Evolutionary conservation across 352 stramenopile species (phyloP), one percentile per base, ranked within the genome.

Genomic region (Globisporangium ultimum): DNA sequence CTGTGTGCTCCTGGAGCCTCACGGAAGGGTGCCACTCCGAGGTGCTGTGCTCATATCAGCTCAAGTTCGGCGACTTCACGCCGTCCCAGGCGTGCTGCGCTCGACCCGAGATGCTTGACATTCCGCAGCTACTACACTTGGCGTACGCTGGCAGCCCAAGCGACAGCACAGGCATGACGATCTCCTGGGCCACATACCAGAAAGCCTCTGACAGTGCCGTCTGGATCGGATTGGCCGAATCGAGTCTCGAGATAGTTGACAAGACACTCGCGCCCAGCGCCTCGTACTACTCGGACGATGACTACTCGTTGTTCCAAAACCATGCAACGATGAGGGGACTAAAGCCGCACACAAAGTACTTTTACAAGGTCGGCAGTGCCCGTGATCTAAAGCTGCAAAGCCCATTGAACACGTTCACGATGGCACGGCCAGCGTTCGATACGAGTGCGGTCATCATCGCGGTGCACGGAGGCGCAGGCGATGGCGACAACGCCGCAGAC

Each of bases 121-220:
- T 73, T 14, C 78, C 80, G 24, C 72, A 86, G 61, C 79, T 87
- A 55, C 65, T 87, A 12, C 79, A 86, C 54, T 58, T 87, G 20
- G 75, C 79, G 20, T 89, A 75, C 32, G 71, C 80, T 21, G 77
- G 75, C 22, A 60, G 50, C 5, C 54, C 70, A 5, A 28, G 24
- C 13, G 24, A 66, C 2, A 76, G 78, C 17, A 84, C 78, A 5
- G 70, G 48, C 12, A 89, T 89, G 78, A 77, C 70, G 0, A 51
- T 87, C 21, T 89, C 79, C 17, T 89, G 79, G 79, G 71, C 75
- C 6, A 87, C 77, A 2, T 85, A 74, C 50, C 66, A 72, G 14
- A 24, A 68, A 0, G 68, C 85, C 36, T 46, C 48, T 0, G 74
- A 87, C 63, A 74, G 58, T 21, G 55, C 56, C 2, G 65, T 88